A percentile compares a stretch with the other conserved stretches of the same genome.
Evolutionary conservation across 2,329 filamentous ascomycete genomes (phyloP).

Genomic region (Podosphaera fusca): DNA sequence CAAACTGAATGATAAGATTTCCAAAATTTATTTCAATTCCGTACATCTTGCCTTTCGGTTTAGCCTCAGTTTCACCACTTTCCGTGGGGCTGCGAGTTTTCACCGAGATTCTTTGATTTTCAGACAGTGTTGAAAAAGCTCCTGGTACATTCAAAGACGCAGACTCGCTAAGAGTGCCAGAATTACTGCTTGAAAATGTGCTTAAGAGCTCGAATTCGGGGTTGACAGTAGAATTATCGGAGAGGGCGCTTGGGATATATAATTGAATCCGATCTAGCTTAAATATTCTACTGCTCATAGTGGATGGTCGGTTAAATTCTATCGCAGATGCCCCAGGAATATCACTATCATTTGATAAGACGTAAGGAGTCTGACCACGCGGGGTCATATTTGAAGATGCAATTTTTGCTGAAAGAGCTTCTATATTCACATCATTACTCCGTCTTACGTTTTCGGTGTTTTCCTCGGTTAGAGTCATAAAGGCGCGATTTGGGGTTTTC

Average conservation of each 20-base stretch:
- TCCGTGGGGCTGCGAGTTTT: not conserved
- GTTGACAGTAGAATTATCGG: not conserved
- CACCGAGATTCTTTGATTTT: conserved; percentile 2
- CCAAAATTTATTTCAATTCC: conserved; percentile 14
- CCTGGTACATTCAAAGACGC: conserved; percentile 32
- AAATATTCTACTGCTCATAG: conserved; percentile 1
- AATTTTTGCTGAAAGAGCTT: too few relatives aligned
- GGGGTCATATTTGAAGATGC: too few relatives aligned
- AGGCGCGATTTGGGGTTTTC: too few relatives aligned
- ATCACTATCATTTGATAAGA: too few relatives aligned
- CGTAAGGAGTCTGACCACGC: too few relatives aligned
- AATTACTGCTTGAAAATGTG: conserved; percentile 5
- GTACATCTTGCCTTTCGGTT: conserved; percentile 1
- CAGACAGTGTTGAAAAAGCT: conserved; percentile 29
- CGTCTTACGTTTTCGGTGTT: too few relatives aligned
- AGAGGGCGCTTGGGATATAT: conserved; percentile 12
- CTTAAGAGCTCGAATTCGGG: conserved; percentile 2
- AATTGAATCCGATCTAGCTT: conserved; percentile 17
- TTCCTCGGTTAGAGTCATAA: too few relatives aligned
- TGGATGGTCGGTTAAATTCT: too few relatives aligned
- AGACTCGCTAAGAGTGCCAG: conserved; percentile 12
- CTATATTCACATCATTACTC: too few relatives aligned
- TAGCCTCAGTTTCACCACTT: conserved; percentile 1
- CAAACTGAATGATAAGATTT: conserved; percentile 13
- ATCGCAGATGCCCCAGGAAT: too few relatives aligned